Evolutionary conservation across 108 stramenopile genomes (phyloP).

Genomic region (Cyclotella baltica): DNA sequence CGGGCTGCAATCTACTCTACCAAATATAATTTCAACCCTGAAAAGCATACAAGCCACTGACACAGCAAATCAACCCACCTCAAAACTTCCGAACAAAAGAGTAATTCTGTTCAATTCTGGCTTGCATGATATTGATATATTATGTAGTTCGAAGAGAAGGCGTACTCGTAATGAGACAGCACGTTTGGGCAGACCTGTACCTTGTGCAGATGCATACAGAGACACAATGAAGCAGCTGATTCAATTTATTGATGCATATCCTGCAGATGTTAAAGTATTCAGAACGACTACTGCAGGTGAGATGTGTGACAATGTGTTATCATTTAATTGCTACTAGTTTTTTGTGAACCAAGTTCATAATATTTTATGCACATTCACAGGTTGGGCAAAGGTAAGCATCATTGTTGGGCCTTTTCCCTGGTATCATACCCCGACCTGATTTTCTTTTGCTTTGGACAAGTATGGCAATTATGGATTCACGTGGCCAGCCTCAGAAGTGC

Average conservation of each 20-base stretch:
- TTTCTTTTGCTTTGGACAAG: constrained; percentile 14
- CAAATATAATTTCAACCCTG: constrained; percentile 25
- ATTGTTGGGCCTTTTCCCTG: not conserved
- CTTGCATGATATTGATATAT: constrained; percentile 75
- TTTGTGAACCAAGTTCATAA: not conserved
- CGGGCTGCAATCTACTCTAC: constrained; percentile 41
- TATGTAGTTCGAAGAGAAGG: constrained; percentile 56
- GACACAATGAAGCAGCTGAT: constrained; percentile 47
- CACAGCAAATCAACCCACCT: not conserved
- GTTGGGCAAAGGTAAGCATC: constrained; percentile 45
- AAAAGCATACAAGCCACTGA: constrained; percentile 22
- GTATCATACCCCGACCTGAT: not conserved
- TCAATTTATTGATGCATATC: constrained; percentile 37
- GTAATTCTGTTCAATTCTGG: constrained; percentile 79
- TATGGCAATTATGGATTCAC: constrained; percentile 81
- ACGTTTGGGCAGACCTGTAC: constrained; percentile 16
- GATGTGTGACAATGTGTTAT: constrained; percentile 14
- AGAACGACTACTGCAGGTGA: constrained; percentile 81
- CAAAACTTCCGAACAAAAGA: constrained; percentile 11
- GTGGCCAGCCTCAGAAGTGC: constrained; percentile 60
- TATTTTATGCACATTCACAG: not conserved
- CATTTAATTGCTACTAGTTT: not conserved
- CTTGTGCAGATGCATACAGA: constrained; percentile 63
- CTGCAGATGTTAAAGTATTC: constrained; percentile 67
- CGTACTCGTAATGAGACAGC: constrained; percentile 45